Percentiles rank a stretch among this genome's conserved stretches.
phyloP scores from a whole-genome alignment of 192 early-diverging fungal species.

The Umbelopsis vinacea region DNA sequence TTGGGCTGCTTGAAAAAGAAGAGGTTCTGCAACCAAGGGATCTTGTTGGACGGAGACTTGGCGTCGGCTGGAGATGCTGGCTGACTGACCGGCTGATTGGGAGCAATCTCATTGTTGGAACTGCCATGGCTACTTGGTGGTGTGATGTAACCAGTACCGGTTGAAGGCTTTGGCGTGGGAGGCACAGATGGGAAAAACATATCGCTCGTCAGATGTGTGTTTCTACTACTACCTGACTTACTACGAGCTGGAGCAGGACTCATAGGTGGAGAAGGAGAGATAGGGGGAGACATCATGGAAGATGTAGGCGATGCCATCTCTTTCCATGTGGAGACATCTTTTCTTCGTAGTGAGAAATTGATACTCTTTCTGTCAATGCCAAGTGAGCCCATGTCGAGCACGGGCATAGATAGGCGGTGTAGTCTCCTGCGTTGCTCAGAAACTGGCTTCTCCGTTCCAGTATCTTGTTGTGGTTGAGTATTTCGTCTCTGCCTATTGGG shows the following conservation, averaged over 20 bases:
- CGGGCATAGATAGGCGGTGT: constrained; percentile 4
- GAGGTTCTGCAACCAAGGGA: constrained; percentile 17
- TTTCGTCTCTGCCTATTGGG: constrained; percentile 5
- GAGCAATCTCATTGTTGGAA: neutral
- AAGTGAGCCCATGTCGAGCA: constrained; percentile 12
- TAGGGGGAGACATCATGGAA: constrained; percentile 5
- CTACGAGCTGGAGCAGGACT: constrained; percentile 13
- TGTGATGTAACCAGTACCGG: constrained; percentile 5
- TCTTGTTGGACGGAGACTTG: neutral
- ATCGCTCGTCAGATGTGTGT: neutral
- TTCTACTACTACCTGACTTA: neutral
- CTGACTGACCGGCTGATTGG: neutral
- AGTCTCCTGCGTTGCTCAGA: constrained; percentile 14
- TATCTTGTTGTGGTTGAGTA: constrained; percentile 8
- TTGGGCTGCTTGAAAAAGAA: constrained; percentile 16
- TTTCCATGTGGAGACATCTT: neutral
- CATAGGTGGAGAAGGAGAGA: constrained; percentile 7
- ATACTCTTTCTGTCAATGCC: constrained; percentile 9
- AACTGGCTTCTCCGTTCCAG: neutral
- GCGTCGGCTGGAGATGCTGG: neutral
- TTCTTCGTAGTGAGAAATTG: constrained; percentile 16
- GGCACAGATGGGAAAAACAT: neutral
- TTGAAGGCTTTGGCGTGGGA: neutral
- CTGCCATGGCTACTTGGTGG: constrained; percentile 12
- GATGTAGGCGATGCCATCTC: constrained; percentile 3